These are phyloP conservation scores for Boletus huronensis DNA, from an alignment of 768 basidiomycete genomes.

Conservation along the genomic window DNA sequence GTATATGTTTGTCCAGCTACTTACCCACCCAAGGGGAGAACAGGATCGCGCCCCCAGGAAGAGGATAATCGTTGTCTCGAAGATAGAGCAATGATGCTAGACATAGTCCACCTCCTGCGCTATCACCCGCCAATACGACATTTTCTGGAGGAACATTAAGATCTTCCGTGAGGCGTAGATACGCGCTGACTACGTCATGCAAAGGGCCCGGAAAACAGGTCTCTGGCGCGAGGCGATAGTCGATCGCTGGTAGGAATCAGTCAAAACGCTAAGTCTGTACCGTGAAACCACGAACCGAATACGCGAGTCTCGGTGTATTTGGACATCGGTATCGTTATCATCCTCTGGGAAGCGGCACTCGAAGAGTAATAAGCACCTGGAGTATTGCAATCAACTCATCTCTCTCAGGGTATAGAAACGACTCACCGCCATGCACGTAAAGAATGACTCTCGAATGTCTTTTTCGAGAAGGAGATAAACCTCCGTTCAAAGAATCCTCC, in stretches of 20 bases:
- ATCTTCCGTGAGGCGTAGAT: slow-evolving; percentile 83
- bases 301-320: slow-evolving; percentile 87
- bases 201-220: slow-evolving; percentile 89
- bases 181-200: slow-evolving; percentile 82
- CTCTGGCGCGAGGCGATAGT: slow-evolving; percentile 95
- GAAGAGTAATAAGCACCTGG: slow-evolving; percentile 90
- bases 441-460: slow-evolving; percentile 80
- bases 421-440: slow-evolving; percentile 87
- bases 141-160: slow-evolving; percentile 90
- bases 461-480: slow-evolving; percentile 25
- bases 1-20: slow-evolving; percentile 32
- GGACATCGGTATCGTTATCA: slow-evolving; percentile 87
- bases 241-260: slow-evolving; percentile 54
- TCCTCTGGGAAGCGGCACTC: slow-evolving; percentile 84
- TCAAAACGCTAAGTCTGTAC: neutral
- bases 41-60: slow-evolving; percentile 83
- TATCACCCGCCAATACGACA: slow-evolving; percentile 85
- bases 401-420: neutral
- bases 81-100: slow-evolving; percentile 91
- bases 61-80: slow-evolving; percentile 80
- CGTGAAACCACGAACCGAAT: slow-evolving; percentile 53
- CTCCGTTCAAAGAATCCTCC: slow-evolving; percentile 18
- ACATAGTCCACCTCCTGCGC: slow-evolving; percentile 86
- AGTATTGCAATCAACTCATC: slow-evolving; percentile 1
- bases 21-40: slow-evolving; percentile 95